Evolutionary conservation across 306 rosid species (phyloP).

Genomic region (Rubus parviflorus): DNA sequence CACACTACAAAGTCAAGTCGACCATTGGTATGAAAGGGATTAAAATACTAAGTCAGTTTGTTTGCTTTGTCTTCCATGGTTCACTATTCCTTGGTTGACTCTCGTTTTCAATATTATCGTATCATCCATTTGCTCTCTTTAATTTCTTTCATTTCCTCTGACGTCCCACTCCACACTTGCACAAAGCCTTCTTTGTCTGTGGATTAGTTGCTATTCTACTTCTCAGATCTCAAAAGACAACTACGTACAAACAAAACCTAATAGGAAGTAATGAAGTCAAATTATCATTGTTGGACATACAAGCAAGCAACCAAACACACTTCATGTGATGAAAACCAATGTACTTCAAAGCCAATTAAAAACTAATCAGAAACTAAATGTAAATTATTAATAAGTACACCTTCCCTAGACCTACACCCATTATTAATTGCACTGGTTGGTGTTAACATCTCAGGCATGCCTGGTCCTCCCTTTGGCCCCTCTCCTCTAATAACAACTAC

Average conservation of each 20-base stretch:
- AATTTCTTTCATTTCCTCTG: too few relatives aligned
- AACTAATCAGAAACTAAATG: constrained; percentile 18
- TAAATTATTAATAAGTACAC: constrained; percentile 29
- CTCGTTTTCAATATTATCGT: too few relatives aligned
- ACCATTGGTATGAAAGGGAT: too few relatives aligned
- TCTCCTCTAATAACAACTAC: constrained; percentile 88
- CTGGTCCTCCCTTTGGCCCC: constrained; percentile 98
- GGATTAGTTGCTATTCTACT: too few relatives aligned
- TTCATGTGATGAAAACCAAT: background rate
- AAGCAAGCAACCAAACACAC: background rate
- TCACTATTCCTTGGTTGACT: too few relatives aligned
- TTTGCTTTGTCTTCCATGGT: too few relatives aligned
- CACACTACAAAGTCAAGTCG: too few relatives aligned
- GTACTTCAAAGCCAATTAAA: background rate
- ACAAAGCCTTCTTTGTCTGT: too few relatives aligned
- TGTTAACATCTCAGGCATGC: constrained; percentile 98
- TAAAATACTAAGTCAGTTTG: too few relatives aligned
- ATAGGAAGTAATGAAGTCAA: background rate
- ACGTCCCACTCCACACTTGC: too few relatives aligned
- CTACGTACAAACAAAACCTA: background rate
- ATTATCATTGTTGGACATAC: background rate
- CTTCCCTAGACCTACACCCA: constrained; percentile 99
- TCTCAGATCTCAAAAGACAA: too few relatives aligned
- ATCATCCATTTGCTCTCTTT: too few relatives aligned
- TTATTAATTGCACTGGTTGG: constrained; percentile 96